phyloP scores from a whole-genome alignment of 768 basidiomycete species.

The Tylopilus felleus region DNA sequence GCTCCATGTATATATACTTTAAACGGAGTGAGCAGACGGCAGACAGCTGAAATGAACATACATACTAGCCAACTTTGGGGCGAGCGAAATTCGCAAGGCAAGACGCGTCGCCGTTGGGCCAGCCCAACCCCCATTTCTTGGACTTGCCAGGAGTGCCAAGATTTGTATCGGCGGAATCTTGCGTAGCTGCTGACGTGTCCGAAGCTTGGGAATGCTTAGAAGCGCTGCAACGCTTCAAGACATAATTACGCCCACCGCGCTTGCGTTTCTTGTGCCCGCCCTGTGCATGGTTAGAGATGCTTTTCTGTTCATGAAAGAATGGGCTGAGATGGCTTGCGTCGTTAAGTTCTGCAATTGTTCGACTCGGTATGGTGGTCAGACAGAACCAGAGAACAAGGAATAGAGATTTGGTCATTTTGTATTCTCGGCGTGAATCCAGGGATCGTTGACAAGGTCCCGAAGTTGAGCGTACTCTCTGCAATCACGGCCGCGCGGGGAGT shows the following conservation, averaged over 20 bases:
- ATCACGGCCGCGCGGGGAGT: not conserved
- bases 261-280: slow-evolving; percentile 13
- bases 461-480: not conserved
- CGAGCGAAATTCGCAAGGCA: slow-evolving; percentile 50
- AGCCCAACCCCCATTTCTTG: slow-evolving; percentile 63
- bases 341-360: slow-evolving; percentile 1
- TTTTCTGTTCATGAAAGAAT: not conserved
- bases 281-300: not conserved
- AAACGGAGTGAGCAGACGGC: not conserved
- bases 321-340: slow-evolving; percentile 2
- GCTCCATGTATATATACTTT: slow-evolving; percentile 67
- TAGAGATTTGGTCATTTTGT: slow-evolving; percentile 11
- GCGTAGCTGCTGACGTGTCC: not conserved
- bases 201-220: slow-evolving; percentile 6
- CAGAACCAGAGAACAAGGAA: slow-evolving; percentile 10
- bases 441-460: not conserved
- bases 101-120: slow-evolving; percentile 54
- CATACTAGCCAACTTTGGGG: slow-evolving; percentile 43
- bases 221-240: slow-evolving; percentile 18
- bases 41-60: slow-evolving; percentile 9
- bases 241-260: slow-evolving; percentile 12
- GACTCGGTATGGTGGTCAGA: slow-evolving; percentile 1
- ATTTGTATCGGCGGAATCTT: not conserved
- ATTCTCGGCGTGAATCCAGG: not conserved
- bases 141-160: not conserved